Evolutionary conservation across 1,139 yeast genomes (phyloP).

Genomic region (Magnusiomyces ingens): DNA sequence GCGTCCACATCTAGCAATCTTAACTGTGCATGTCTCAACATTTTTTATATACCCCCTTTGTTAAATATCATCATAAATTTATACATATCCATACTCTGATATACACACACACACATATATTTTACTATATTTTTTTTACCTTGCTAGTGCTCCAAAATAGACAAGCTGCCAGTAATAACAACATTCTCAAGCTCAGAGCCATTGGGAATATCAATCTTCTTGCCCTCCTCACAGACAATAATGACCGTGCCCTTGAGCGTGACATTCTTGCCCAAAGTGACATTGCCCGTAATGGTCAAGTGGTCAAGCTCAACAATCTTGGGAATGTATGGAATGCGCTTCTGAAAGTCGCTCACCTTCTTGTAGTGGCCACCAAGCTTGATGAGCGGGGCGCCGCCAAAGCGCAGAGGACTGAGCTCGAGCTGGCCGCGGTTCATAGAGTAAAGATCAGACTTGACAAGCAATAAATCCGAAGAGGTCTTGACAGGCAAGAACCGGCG

Average conservation of each 20-base stretch:
- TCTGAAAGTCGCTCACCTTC: slow-evolving; percentile 86
- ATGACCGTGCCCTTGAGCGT: slow-evolving; percentile 95
- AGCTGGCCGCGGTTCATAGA: slow-evolving; percentile 87
- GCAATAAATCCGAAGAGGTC: slow-evolving; percentile 88
- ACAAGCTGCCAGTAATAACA: slow-evolving; percentile 93
- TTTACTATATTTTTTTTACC: not conserved
- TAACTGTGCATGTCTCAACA: too few relatives aligned
- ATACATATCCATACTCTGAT: too few relatives aligned
- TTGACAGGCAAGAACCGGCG: slow-evolving; percentile 96
- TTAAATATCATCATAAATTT: too few relatives aligned
- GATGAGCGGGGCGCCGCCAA: slow-evolving; percentile 85
- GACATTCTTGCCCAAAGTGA: slow-evolving; percentile 81
- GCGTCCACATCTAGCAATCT: too few relatives aligned
- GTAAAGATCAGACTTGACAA: slow-evolving; percentile 95
- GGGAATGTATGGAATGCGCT: slow-evolving; percentile 92
- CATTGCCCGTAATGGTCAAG: slow-evolving; percentile 95
- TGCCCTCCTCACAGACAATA: slow-evolving; percentile 95
- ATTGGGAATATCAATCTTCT: slow-evolving; percentile 93
- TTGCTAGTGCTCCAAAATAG: slow-evolving; percentile 79
- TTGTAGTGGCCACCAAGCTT: slow-evolving; percentile 95
- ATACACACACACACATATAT: not conserved
- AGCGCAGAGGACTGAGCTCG: slow-evolving; percentile 75
- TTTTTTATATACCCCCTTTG: too few relatives aligned
- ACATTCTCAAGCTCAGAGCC: slow-evolving; percentile 93
- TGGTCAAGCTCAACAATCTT: slow-evolving; percentile 93